A percentile compares a stretch with the other conserved stretches of the same genome.
Evolutionary conservation across 2,329 filamentous ascomycete genomes (phyloP).

Genomic region (Fusarium proliferatum): DNA sequence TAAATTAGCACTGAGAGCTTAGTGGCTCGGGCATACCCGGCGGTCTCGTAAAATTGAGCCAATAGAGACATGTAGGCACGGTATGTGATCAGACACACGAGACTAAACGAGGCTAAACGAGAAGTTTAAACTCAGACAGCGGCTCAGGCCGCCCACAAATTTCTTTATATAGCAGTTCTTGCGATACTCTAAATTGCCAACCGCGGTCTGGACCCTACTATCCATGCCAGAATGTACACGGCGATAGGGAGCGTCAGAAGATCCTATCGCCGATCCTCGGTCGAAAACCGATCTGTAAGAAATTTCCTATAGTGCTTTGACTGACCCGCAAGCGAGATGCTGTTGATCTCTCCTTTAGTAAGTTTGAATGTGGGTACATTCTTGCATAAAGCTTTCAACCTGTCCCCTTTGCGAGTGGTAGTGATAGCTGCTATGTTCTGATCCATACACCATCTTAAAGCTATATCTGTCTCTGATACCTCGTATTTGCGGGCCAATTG

Average conservation of each 20-base stretch:
- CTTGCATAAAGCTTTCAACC: neutral
- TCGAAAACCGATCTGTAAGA: neutral
- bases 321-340: neutral
- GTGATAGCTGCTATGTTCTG: neutral
- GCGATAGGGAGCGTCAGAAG: accelerated
- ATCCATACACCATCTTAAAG: neutral
- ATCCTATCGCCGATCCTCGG: neutral
- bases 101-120: too few species aligned
- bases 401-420: neutral
- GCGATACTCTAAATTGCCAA: neutral
- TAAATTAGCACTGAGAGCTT: too few species aligned
- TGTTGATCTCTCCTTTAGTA: neutral
- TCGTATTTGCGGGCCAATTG: neutral
- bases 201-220: neutral
- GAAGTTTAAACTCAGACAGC: too few species aligned
- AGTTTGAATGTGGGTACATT: neutral
- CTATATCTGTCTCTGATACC: neutral
- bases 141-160: too few species aligned
- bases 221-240: neutral
- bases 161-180: neutral
- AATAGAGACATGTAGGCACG: too few species aligned
- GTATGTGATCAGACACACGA: too few species aligned
- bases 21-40: too few species aligned
- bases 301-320: neutral
- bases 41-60: too few species aligned